These are phyloP conservation scores for Phyllosticta citrichinensis DNA, from an alignment of 2,329 filamentous ascomycete species.

Conservation along the genomic window DNA sequence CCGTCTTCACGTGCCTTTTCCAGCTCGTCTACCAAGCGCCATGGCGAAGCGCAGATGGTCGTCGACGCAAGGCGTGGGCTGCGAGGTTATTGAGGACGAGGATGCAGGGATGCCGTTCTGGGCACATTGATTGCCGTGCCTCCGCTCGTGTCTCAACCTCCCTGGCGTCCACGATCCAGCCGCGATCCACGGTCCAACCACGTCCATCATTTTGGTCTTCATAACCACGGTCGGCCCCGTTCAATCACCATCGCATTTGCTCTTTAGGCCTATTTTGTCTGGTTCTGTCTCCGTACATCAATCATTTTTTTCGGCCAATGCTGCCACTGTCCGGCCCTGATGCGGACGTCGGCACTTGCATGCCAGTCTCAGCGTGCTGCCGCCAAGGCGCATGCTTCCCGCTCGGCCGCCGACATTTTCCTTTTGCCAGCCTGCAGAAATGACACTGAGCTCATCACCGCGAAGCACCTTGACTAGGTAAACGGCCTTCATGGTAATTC, in stretches of 20 bases:
- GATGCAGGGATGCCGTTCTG: neutral
- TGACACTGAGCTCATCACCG: neutral
- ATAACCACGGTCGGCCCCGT: neutral
- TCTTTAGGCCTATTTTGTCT: neutral
- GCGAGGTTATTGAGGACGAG: neutral
- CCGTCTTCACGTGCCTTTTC: neutral
- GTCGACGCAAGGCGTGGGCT: neutral
- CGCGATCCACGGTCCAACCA: neutral
- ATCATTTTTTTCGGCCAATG: neutral
- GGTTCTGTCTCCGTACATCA: neutral
- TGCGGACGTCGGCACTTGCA: neutral
- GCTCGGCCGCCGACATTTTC: neutral
- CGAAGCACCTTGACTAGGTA: neutral
- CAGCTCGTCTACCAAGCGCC: neutral
- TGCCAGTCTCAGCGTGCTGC: neutral
- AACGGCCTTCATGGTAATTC: neutral
- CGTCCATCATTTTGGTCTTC: neutral
- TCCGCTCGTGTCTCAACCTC: neutral
- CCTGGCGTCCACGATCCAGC: neutral
- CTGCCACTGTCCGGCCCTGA: neutral
- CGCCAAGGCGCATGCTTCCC: neutral
- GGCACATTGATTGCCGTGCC: neutral
- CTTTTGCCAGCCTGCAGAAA: neutral
- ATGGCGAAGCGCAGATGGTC: neutral
- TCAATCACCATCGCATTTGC: neutral